Percentiles rank a stretch among this genome's conserved stretches.
Conservation (phyloP, 1,284 basidiomycete genomes). For the Apiotrichum gracile region DNA sequence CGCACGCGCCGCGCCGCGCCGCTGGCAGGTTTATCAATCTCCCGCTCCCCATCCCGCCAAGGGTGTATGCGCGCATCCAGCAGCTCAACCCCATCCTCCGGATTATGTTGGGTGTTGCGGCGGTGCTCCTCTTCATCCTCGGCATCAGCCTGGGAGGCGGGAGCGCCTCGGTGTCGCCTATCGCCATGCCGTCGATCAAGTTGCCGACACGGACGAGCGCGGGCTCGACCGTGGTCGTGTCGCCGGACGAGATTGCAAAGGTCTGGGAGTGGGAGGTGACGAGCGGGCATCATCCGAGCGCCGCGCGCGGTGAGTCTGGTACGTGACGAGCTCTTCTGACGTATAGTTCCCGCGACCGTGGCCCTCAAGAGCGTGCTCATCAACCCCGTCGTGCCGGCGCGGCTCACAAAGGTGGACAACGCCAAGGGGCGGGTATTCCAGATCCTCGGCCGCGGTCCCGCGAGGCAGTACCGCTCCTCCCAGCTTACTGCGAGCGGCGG, state of each 20-base stretch:
- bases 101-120: conserved; percentile 52
- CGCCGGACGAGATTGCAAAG: conserved; percentile 66
- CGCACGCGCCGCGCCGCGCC: conserved; percentile 13
- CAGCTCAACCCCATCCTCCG: conserved; percentile 52
- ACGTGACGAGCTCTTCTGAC: background rate
- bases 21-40: conserved; percentile 17
- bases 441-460: background rate
- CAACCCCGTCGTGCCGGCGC: conserved; percentile 62
- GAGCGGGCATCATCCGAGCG: conserved; percentile 84
- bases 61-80: conserved; percentile 51
- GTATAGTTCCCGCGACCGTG: conserved; percentile 66
- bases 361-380: conserved; percentile 55
- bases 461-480: background rate
- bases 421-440: background rate
- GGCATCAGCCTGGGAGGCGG: conserved; percentile 23
- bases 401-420: conserved; percentile 48
- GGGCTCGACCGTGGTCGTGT: conserved; percentile 67
- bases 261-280: conserved; percentile 92
- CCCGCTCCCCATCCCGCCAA: conserved; percentile 59
- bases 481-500: conserved; percentile 57
- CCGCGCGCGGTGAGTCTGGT: conserved; percentile 59
- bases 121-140: conserved; percentile 51
- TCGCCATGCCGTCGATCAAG: background rate
- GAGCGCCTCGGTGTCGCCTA: too few relatives aligned
- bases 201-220: background rate